Evolutionary conservation across 2,329 filamentous ascomycete genomes (phyloP), one percentile per base, ranked within the genome.

Genomic region (Orbilia quercus): DNA sequence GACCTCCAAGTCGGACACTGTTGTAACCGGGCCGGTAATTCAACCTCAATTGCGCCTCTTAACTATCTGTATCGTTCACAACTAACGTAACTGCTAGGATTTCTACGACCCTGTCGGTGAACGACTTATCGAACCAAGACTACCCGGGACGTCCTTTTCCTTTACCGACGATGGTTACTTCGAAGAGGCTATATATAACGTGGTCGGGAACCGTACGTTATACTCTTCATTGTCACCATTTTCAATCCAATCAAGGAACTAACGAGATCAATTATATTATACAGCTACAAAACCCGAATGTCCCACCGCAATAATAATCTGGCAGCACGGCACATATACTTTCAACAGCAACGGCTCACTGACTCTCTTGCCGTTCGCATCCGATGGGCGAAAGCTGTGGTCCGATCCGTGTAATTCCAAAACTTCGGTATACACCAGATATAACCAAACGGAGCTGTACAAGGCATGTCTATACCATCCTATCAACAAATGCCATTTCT

Each of bases 141-240:
- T 87, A 74, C 86, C 89, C 0, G 89, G 89, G 22, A 89, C 90
- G 75, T 90, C 89, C 14, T 91, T 90, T 81, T 91, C 89, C 9
- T 91, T 91, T 80, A 88, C 87, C 2, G 82, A 81, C 42, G 86
- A 90, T 78, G 89, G 89, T 20, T 83, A 84, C 80, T 91, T 85
- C 78, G 89, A 91, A 80, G 84, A 87, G 77, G 88, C 89, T 12
- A 87, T 89, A 79, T 91, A 90, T 80, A 84, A 89, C 75, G 88
- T 88, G 7, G 81, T 90, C 77, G 81, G 89, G 51, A 90, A 91
- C 79, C 89, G 88, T 90, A 80, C 79, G 87, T 84, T 40, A 12
- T 14, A 16, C 16, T 40, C 42, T 16, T 6, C 9, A 22, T 14
- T 54, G 1, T 38, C 18, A 16, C 44, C 5, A 50, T 31, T 31